Evolutionary conservation across 139 green algal species (phyloP).

Genomic region (Tetraselmis chui): DNA sequence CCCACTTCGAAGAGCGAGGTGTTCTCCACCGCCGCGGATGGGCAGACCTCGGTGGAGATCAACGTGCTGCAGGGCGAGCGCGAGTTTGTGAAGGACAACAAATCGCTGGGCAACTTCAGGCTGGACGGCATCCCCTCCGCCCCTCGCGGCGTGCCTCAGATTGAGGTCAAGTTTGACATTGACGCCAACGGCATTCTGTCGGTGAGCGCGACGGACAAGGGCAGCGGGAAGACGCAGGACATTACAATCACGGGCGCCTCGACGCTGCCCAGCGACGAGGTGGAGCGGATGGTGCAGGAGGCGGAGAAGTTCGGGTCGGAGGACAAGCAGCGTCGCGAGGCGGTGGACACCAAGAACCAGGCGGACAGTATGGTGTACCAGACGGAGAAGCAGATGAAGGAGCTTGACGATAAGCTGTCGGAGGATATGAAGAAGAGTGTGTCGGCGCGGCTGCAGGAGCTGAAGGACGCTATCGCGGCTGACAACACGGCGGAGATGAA

Average conservation of each 20-base stretch:
- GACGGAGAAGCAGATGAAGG: slow-evolving; percentile 97
- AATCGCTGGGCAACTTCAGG: slow-evolving; percentile 90
- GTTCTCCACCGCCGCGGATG: slow-evolving; percentile 94
- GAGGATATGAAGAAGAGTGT: slow-evolving; percentile 80
- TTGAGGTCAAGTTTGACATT: slow-evolving; percentile 99
- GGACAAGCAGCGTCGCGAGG: slow-evolving; percentile 88
- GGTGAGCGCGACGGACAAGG: slow-evolving; percentile 93
- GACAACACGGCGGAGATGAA: slow-evolving; percentile 84
- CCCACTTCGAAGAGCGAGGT: slow-evolving; percentile 93
- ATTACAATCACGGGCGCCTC: slow-evolving; percentile 95
- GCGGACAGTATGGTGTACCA: slow-evolving; percentile 85
- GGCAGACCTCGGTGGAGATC: slow-evolving; percentile 94
- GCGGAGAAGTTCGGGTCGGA: slow-evolving; percentile 86
- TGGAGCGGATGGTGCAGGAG: slow-evolving; percentile 94
- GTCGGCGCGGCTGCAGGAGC: slow-evolving; percentile 67
- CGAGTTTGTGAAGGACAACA: slow-evolving; percentile 94
- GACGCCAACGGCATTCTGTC: slow-evolving; percentile 97
- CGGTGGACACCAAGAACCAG: slow-evolving; percentile 94
- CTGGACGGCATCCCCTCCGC: slow-evolving; percentile 96
- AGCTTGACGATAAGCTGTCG: slow-evolving; percentile 90
- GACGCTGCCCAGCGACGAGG: slow-evolving; percentile 70
- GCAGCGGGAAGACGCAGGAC: slow-evolving; percentile 90
- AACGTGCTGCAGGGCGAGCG: slow-evolving; percentile 89
- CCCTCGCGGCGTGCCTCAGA: slow-evolving; percentile 87
- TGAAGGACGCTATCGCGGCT: slow-evolving; percentile 55